Conservation (phyloP, 306 rosid genomes). For the Citrullus mucosospermus region DNA sequence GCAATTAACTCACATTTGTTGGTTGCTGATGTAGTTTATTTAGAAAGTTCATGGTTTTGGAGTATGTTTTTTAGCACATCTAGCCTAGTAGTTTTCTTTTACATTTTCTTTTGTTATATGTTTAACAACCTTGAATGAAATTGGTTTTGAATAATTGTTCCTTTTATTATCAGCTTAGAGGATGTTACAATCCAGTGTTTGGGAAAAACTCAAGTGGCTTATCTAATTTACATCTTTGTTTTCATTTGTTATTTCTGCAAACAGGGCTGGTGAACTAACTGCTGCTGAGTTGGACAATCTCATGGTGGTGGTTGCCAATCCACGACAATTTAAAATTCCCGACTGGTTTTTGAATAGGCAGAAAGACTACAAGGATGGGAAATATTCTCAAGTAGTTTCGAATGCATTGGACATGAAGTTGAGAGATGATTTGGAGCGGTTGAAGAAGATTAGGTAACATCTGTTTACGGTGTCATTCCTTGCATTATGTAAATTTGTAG, state of each 20-base stretch:
- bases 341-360: slow-evolving; percentile 73
- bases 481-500: neutral
- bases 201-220: neutral
- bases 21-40: neutral
- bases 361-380: slow-evolving; percentile 73
- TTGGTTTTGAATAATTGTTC: neutral
- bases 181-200: neutral
- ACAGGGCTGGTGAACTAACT: slow-evolving; percentile 64
- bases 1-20: neutral
- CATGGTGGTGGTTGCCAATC: slow-evolving; percentile 50
- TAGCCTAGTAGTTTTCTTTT: neutral
- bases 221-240: neutral
- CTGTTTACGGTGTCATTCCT: neutral
- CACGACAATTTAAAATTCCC: slow-evolving; percentile 60
- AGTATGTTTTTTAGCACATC: neutral
- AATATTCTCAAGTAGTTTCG: slow-evolving; percentile 59
- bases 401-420: slow-evolving; percentile 81
- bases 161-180: neutral
- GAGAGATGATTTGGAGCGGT: slow-evolving; percentile 79
- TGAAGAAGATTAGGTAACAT: slow-evolving; percentile 74
- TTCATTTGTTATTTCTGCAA: neutral
- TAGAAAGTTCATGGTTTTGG: neutral
- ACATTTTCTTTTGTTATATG: neutral
- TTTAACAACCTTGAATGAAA: neutral
- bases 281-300: slow-evolving; percentile 51